Evolutionary conservation across 441 rosid genomes (phyloP).

Genomic region (Eutrema salsugineum): DNA sequence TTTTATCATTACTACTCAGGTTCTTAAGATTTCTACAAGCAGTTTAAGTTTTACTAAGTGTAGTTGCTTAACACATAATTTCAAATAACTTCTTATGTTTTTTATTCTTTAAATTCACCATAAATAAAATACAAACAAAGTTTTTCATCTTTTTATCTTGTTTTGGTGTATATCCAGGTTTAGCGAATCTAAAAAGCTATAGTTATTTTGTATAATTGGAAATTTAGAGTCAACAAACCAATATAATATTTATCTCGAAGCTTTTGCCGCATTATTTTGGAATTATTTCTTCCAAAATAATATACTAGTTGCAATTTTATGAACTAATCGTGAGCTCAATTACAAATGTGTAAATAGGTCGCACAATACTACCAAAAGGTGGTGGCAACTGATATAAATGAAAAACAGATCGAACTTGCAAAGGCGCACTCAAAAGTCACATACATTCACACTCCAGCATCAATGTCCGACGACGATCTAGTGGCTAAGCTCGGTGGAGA

Average conservation of each 20-base stretch:
- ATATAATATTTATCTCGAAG: neutral
- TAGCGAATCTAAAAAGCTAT: neutral
- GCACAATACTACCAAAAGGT: slow-evolving; percentile 52
- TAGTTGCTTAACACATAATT: too few species aligned
- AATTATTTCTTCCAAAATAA: neutral
- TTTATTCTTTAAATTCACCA: too few species aligned
- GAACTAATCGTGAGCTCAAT: neutral
- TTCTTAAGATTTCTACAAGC: too few species aligned
- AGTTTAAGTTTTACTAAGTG: too few species aligned
- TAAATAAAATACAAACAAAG: neutral
- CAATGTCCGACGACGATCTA: slow-evolving; percentile 43
- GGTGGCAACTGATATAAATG: slow-evolving; percentile 49
- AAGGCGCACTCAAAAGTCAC: slow-evolving; percentile 38
- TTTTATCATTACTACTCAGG: neutral
- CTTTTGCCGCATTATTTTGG: neutral
- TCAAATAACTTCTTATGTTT: too few species aligned
- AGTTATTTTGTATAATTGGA: neutral
- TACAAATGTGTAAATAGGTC: slow-evolving; percentile 27
- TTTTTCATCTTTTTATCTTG: neutral
- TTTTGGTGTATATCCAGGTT: neutral
- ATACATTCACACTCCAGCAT: slow-evolving; percentile 41
- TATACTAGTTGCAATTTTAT: neutral
- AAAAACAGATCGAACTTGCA: slow-evolving; percentile 38
- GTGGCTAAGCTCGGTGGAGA: slow-evolving; percentile 44
- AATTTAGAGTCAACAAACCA: too few species aligned